Evolutionary conservation across 208 protist genomes (phyloP), one percentile per base, ranked within the genome.

Genomic region (Wallacemonas rigidus): DNA sequence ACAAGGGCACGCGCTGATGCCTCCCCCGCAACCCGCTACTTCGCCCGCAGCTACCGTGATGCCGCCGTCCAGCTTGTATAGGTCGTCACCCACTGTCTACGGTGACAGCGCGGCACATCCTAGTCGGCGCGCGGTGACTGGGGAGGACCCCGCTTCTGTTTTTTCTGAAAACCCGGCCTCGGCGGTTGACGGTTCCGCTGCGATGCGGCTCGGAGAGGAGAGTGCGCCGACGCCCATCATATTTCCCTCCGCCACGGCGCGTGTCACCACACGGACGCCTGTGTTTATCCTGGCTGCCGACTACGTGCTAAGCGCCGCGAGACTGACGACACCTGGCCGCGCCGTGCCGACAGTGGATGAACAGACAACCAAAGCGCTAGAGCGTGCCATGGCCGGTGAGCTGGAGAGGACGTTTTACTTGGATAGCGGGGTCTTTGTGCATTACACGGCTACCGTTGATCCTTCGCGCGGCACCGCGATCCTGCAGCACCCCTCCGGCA

Each of bases 251-350:
- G 35, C 38, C 39, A 82, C 75, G 26, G 67, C 68, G 1, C 80
- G 82, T 69, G 88, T 94, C 76, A 85, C 72, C 35, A 80, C 77
- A 36, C 61, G 47, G 40, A 92, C 82, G 2, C 86, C 80, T 2
- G 64, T 94, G 47, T 77, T 56, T 26, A 71, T 94, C 47, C 69
- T 75, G 12, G 86, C 86, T 0, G 79, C 79, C 9, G 50, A 71
- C 17, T 92, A 92, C 68, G 70, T 65, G 54, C 51, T 83, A 0
- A 17, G 17, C 5, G 39, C 38, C 47, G 26, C 26, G 6, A 26
- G 0, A 4, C 35, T 9, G 9, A 41, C 71, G 60, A 48, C 68
- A 35, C 12, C 40, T 51, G 72, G 67, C 54, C 70, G 68, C 36
- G 41, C 36, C 12, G 55, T 64, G 47, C 61, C 40, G 39, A 35